Percentiles rank a stretch among this genome's conserved stretches.
Conservation (phyloP, 2,329 filamentous ascomycete species). For the Zasmidium citrigriseum region DNA sequence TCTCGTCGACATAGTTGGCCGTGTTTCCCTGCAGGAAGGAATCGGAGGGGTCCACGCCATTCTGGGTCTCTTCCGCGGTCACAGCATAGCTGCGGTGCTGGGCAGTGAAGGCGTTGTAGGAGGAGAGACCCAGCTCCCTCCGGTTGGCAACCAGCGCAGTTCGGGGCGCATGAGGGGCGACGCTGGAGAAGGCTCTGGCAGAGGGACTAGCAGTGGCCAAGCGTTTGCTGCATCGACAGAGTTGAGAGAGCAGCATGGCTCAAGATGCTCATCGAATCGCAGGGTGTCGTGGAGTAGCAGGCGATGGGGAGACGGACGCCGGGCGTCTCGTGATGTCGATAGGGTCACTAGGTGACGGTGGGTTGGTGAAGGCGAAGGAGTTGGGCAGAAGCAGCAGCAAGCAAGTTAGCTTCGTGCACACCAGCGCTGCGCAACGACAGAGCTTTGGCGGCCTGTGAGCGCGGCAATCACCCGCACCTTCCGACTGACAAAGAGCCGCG, state of each 20-base stretch:
- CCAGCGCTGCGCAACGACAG: too few species aligned
- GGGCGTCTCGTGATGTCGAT: not conserved
- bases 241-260: conserved; percentile 70
- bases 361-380: too few species aligned
- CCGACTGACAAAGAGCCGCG: too few species aligned
- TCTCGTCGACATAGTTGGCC: conserved; percentile 99
- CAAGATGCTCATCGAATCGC: conserved; percentile 15
- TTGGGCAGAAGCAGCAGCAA: too few species aligned
- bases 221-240: conserved; percentile 66
- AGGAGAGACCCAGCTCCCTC: conserved; percentile 46
- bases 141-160: conserved; percentile 50
- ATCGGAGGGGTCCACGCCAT: conserved; percentile 81
- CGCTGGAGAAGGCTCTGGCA: conserved; percentile 46
- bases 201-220: conserved; percentile 59
- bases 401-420: too few species aligned
- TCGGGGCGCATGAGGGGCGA: conserved; percentile 38
- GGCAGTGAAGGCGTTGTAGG: conserved; percentile 44
- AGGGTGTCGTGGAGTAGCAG: not conserved
- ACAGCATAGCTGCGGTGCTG: conserved; percentile 60
- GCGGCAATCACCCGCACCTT: too few species aligned
- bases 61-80: conserved; percentile 58
- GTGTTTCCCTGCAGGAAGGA: conserved; percentile 96
- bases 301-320: not conserved
- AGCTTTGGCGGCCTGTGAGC: too few species aligned
- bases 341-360: not conserved